phyloP scores from a whole-genome alignment of 2,329 filamentous ascomycete genomes.

The Calcarisporium arbuscula region DNA sequence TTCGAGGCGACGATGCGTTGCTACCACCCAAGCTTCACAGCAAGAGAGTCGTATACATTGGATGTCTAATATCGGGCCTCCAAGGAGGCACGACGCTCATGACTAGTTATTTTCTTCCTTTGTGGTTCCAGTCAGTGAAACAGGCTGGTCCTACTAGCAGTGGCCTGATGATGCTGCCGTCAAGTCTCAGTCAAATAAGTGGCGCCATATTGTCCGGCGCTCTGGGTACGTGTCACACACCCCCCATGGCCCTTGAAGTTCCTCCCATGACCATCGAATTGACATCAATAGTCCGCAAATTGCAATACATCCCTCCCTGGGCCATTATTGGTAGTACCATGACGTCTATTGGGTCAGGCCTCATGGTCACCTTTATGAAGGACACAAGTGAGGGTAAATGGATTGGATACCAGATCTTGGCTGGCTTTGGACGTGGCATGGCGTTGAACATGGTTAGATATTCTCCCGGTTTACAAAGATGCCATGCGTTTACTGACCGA shows the following conservation, averaged over 20 bases:
- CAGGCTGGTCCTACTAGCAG: not conserved
- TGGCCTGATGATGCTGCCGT: not conserved
- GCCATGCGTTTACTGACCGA: no score
- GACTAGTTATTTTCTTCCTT: no score
- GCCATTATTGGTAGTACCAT: not conserved
- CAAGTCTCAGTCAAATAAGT: no score
- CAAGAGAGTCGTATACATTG: no score
- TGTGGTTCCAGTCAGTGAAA: not conserved
- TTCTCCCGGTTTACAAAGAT: no score
- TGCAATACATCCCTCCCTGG: not conserved
- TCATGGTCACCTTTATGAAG: not conserved
- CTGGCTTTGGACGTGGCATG: not conserved
- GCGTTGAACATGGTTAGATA: not conserved
- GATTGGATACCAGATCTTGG: not conserved
- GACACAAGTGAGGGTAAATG: not conserved
- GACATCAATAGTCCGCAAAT: not conserved
- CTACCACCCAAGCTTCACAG: no score
- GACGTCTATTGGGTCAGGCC: not conserved
- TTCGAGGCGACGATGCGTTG: no score
- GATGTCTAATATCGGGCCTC: no score
- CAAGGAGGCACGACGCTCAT: no score
- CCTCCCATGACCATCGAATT: no score
- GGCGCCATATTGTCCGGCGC: no score
- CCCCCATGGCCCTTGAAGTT: not conserved
- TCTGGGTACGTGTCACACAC: no score